phyloP scores from a whole-genome alignment of 2,329 filamentous ascomycete species.

The Alternaria sp. region DNA sequence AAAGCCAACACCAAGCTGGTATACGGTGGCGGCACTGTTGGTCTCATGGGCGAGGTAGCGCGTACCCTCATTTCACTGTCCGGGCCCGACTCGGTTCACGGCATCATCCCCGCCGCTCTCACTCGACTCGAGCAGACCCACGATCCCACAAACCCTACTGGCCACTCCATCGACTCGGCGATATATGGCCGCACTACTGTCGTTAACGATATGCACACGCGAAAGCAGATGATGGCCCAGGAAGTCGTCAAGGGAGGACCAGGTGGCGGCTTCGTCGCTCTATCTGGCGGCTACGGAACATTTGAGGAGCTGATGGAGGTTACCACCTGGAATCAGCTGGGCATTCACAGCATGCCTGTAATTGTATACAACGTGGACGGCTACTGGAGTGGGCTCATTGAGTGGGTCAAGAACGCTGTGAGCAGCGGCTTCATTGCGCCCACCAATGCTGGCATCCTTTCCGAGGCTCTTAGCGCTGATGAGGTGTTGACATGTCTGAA shows the following conservation, averaged over 20 bases:
- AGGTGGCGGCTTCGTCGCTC: constrained; percentile 86
- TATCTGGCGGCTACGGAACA: constrained; percentile 91
- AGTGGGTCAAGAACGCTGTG: constrained; percentile 81
- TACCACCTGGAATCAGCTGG: constrained; percentile 94
- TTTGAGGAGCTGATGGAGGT: constrained; percentile 95
- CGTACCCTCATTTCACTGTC: constrained; percentile 83
- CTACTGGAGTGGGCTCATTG: constrained; percentile 87
- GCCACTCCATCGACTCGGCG: constrained; percentile 64
- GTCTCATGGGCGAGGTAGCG: constrained; percentile 94
- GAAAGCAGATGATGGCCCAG: constrained; percentile 91
- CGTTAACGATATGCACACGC: constrained; percentile 94
- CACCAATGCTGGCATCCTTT: constrained; percentile 77
- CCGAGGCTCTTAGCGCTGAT: constrained; percentile 75
- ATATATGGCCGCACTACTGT: constrained; percentile 85
- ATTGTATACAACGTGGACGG: constrained; percentile 86
- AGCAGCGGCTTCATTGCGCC: constrained; percentile 77
- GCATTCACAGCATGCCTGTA: constrained; percentile 80
- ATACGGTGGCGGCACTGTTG: constrained; percentile 93
- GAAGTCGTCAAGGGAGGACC: constrained; percentile 83
- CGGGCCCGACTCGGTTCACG: constrained; percentile 84
- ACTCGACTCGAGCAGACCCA: constrained; percentile 77
- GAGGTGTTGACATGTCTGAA: constrained; percentile 75
- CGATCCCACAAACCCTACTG: constrained; percentile 54
- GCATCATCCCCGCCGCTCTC: constrained; percentile 88
- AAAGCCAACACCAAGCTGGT: constrained; percentile 81